Percentiles rank a stretch among this genome's conserved stretches.
phyloP scores from a whole-genome alignment of 1,284 basidiomycete species.

The Agroathelia rolfsii region DNA sequence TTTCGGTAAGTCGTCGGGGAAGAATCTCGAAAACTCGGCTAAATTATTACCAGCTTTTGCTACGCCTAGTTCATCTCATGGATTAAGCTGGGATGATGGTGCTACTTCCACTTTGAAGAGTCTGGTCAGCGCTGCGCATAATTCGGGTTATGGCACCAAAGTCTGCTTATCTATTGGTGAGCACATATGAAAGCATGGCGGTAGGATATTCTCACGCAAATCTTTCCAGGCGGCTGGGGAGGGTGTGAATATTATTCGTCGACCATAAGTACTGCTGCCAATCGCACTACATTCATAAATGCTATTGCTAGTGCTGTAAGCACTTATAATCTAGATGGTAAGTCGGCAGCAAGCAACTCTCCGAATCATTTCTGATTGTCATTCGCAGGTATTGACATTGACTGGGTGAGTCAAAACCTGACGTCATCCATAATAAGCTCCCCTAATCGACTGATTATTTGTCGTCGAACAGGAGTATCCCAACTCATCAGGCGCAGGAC shows the following conservation, averaged over 20 bases:
- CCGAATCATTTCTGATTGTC: constrained; percentile 1
- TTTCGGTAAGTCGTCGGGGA: constrained; percentile 31
- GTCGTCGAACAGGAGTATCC: constrained; percentile 77
- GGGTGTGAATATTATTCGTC: constrained; percentile 57
- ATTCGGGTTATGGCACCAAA: constrained; percentile 46
- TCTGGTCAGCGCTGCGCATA: constrained; percentile 52
- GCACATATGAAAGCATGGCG: no score
- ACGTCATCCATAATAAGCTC: no score
- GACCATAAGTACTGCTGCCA: constrained; percentile 37
- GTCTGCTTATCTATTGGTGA: constrained; percentile 67
- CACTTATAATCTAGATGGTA: constrained; percentile 55
- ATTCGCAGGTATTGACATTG: constrained; percentile 53
- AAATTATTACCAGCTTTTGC: constrained; percentile 47
- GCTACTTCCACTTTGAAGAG: constrained; percentile 44
- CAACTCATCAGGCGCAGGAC: constrained; percentile 52
- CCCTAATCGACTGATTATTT: no score
- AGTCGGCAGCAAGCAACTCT: constrained; percentile 3
- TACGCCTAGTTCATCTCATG: constrained; percentile 48
- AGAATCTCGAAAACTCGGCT: constrained; percentile 1
- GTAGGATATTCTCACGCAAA: no score
- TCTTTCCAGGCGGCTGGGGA: constrained; percentile 36
- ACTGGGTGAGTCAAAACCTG: constrained; percentile 37
- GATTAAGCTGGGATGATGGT: constrained; percentile 48
- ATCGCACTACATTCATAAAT: constrained; percentile 47
- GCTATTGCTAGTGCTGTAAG: constrained; percentile 53